A percentile compares a stretch with the other conserved stretches of the same genome.
Conservation (phyloP, 257 asterid genomes). For the Scutellaria galericulata region DNA sequence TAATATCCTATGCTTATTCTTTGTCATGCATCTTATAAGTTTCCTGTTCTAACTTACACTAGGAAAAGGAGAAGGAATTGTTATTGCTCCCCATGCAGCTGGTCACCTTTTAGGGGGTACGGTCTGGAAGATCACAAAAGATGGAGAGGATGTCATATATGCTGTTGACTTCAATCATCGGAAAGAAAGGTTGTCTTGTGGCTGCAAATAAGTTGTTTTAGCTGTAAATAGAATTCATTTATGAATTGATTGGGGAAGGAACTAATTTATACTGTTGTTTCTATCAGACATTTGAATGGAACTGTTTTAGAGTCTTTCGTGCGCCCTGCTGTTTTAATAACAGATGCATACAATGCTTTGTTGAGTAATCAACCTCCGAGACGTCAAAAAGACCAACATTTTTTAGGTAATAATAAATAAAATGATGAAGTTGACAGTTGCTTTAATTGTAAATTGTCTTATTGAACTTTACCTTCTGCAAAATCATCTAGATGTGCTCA, state of each 20-base stretch:
- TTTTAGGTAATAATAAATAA: conserved; percentile 64
- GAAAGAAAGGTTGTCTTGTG: conserved; percentile 76
- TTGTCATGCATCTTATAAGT: conserved; percentile 37
- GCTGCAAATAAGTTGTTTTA: conserved; percentile 32
- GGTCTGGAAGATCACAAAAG: conserved; percentile 92
- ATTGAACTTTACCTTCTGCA: conserved; percentile 18
- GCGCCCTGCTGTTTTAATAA: conserved; percentile 96
- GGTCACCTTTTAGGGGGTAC: conserved; percentile 98
- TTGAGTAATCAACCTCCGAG: conserved; percentile 87
- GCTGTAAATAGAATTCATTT: conserved; percentile 34
- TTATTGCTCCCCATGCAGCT: conserved; percentile 97
- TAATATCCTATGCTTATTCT: conserved; percentile 20
- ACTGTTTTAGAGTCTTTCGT: conserved; percentile 95
- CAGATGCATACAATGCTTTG: conserved; percentile 92
- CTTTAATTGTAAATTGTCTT: conserved; percentile 16
- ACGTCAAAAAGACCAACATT: conserved; percentile 92
- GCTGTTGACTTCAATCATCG: conserved; percentile 99
- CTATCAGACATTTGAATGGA: conserved; percentile 85
- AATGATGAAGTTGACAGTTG: conserved; percentile 25
- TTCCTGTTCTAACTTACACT: conserved; percentile 33
- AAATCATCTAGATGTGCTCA: conserved; percentile 27
- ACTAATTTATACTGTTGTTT: conserved; percentile 43
- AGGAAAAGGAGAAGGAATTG: conserved; percentile 99
- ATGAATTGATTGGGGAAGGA: conserved; percentile 12
- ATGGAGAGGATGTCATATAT: conserved; percentile 98